A percentile compares a stretch with the other conserved stretches of the same genome.
Evolutionary conservation across 2,329 filamentous ascomycete genomes (phyloP).

Genomic region (Nothopassalora personata): DNA sequence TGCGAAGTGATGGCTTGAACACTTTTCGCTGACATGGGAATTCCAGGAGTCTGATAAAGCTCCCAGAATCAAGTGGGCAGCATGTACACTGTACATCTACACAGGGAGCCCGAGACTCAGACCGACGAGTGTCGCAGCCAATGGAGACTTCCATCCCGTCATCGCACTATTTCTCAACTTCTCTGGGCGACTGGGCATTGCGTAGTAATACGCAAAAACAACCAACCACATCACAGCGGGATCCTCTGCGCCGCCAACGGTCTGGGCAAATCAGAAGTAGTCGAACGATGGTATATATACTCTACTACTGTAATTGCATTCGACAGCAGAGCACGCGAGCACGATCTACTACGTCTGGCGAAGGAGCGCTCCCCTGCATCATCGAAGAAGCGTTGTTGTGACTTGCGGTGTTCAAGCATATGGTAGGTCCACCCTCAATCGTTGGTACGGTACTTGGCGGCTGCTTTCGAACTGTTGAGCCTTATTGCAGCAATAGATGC

Average conservation of each 20-base stretch:
- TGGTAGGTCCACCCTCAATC: background rate
- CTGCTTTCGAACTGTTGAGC: background rate
- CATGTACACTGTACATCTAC: background rate
- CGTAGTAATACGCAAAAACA: too few relatives aligned
- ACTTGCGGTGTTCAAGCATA: background rate
- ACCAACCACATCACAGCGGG: background rate
- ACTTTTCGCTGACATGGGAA: background rate
- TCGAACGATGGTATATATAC: background rate
- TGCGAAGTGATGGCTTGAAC: background rate
- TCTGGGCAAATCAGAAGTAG: background rate
- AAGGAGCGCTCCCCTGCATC: background rate
- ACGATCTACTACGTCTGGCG: background rate
- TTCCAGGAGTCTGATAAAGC: background rate
- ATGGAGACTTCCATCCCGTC: background rate
- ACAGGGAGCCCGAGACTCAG: background rate
- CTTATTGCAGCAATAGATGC: background rate
- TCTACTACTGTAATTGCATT: background rate
- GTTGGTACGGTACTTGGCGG: background rate
- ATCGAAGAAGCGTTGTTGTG: background rate
- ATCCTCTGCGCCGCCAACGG: background rate
- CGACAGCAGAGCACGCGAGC: background rate
- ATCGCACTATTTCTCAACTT: too few relatives aligned
- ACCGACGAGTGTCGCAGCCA: background rate
- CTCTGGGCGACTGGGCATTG: too few relatives aligned
- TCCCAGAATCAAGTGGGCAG: background rate